Evolutionary conservation across 2,329 filamentous ascomycete genomes (phyloP), one percentile per base, ranked within the genome.

Genomic region (Orbilia oligospora): DNA sequence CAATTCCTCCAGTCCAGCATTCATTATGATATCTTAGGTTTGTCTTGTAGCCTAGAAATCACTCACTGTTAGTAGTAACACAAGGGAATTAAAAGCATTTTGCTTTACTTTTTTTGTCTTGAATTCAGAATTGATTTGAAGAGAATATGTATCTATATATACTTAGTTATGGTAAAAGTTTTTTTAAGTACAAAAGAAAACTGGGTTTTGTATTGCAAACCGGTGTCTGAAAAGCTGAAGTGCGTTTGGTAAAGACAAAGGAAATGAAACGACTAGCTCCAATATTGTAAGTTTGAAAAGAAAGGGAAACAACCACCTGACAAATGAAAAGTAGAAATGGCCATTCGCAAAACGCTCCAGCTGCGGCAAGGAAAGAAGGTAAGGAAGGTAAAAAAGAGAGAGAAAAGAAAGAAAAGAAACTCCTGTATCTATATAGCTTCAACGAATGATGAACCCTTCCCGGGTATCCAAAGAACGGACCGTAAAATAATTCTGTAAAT

Each of bases 101-200:
- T 22, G 12, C 12, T 41, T 16, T 41, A 2, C 16, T 16, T 41
- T 41, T 41, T 16, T 16, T 41, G 2, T 9, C 5, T 16, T 12
- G 14, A 41, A 41, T 41, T 41, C 10, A 38, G 8, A 14, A 38
- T 38, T 38, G 8, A 41, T 41, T 41, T 41, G 33, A 9, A 36
- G 10, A 36, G 2, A 30, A 3, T 30, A 30, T 4, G 30, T 30
- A 30, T 8, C 36, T 41, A 16, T 38, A 5, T 30, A 38, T 38
- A 38, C 2, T 2, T 38, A 14, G 38, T 41, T 14, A 41, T 20
- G 1, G 12, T 58, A 41, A 24, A 12, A 22, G 5, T 16, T 58
- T n/a, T n/a, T n/a, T n/a, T n/a, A n/a, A n/a, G 18, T 58, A 58
- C 53, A 58, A 58, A 58, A 33, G 53, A 58, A 58, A 58, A 22